Percentiles rank a stretch among this genome's conserved stretches.
Evolutionary conservation across 1,139 yeast genomes (phyloP).

Genomic region (Komagataea norvegica): DNA sequence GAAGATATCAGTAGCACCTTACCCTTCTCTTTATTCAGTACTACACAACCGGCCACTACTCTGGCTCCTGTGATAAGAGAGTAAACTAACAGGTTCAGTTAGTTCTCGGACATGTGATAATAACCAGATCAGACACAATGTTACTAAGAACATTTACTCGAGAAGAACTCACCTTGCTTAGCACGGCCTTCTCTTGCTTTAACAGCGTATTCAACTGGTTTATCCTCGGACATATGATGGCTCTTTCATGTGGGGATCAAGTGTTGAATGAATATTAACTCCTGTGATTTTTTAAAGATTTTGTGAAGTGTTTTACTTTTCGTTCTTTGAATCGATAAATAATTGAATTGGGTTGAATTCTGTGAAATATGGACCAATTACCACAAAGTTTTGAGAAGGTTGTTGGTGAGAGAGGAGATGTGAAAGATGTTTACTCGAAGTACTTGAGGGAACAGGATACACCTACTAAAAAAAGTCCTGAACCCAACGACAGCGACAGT

Average conservation of each 20-base stretch:
- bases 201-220: slow-evolving; percentile 6
- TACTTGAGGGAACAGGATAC: neutral
- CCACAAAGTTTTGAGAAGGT: slow-evolving; percentile 4
- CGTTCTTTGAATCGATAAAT: too few relatives aligned
- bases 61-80: slow-evolving; percentile 63
- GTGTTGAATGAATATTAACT: too few relatives aligned
- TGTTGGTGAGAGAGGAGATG: neutral
- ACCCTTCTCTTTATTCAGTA: slow-evolving; percentile 51
- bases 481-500: slow-evolving; percentile 3
- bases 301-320: too few relatives aligned
- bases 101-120: too few relatives aligned
- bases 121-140: neutral
- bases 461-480: too few relatives aligned
- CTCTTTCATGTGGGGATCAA: too few relatives aligned
- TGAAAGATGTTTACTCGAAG: neutral
- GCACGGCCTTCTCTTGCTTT: slow-evolving; percentile 23
- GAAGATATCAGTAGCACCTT: slow-evolving; percentile 78
- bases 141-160: neutral
- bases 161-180: slow-evolving; percentile 20
- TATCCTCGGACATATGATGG: neutral
- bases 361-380: slow-evolving; percentile 11
- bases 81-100: slow-evolving; percentile 31
- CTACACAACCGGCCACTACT: slow-evolving; percentile 84
- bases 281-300: too few relatives aligned
- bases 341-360: too few relatives aligned